Evolutionary conservation across 257 asterid species (phyloP), one percentile per base, ranked within the genome.

Genomic region (Ilex aquifolium): DNA sequence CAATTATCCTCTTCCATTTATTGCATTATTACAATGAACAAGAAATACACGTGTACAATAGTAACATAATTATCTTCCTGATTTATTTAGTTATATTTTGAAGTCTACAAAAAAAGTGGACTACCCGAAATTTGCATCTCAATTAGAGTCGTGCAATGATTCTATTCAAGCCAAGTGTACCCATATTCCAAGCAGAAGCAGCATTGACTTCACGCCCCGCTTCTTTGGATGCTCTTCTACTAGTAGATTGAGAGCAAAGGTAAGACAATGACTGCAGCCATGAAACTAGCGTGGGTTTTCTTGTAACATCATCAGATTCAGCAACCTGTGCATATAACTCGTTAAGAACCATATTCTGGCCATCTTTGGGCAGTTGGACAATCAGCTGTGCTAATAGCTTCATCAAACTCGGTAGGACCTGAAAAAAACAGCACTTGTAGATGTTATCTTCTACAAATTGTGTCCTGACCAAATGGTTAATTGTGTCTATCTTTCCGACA

Each of bases 241-340:
- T 58, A 8, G 76, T 59, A 60, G 60, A 77, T 69, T 77, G 85
- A 70, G 87, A 74, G 67, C 88, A 85, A 62, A 88, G 76, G 76
- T 82, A 88, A 61, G 95, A 80, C 68, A 88, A 61, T 60, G 96
- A 85, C 77, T 88, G 96, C 66, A 85, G 77, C 96, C 96, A 88
- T 4, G 92, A 85, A 74, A 88, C 83, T 65, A 88, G 61, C 13
- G 91, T 76, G 10, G 91, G 90, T 75, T 88, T 88, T 68, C 96
- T 61, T 54, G 82, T 79, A 56, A 88, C 95, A 83, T 88, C 96
- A 48, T 88, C 96, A 32, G 91, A 85, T 64, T 88, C 96, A 14
- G 96, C 88, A 40, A 88, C 80, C 61, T 82, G 95, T 69, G 80
- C 86, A 77, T 84, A 81, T 64, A 89, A 69, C 80, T 89, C 85